Conservation (phyloP, 2,329 filamentous ascomycete genomes). For the Coniella vitis region DNA sequence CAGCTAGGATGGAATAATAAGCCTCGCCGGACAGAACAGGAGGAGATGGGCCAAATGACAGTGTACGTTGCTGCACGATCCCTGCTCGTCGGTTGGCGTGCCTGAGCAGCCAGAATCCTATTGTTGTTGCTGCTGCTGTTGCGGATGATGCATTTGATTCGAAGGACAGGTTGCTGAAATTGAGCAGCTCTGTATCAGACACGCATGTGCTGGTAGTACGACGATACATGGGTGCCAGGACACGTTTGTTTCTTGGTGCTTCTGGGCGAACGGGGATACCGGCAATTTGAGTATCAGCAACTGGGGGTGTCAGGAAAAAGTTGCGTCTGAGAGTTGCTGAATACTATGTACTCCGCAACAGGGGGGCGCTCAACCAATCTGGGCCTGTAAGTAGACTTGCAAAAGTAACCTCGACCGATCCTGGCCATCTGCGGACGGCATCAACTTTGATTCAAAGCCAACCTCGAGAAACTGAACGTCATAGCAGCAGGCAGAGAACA, state of each 20-base stretch:
- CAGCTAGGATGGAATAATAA: not conserved
- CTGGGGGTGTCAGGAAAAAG: no score
- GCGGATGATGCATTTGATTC: not conserved
- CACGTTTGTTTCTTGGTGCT: not conserved
- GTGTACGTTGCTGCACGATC: no score
- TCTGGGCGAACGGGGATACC: no score
- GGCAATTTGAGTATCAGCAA: no score
- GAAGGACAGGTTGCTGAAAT: slow-evolving; percentile 1
- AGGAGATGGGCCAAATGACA: not conserved
- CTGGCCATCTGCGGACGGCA: no score
- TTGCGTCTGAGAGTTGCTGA: no score
- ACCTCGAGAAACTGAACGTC: not conserved
- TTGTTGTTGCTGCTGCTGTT: not conserved
- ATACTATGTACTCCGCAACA: no score
- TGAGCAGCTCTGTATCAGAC: slow-evolving; percentile 13
- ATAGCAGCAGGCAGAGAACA: not conserved
- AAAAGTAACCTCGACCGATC: no score
- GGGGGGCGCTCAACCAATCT: no score
- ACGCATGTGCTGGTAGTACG: slow-evolving; percentile 5
- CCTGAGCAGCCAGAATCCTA: no score
- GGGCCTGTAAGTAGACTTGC: no score
- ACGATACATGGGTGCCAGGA: not conserved
- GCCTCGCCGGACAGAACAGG: not conserved
- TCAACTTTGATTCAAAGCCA: not conserved
- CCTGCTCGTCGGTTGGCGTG: not conserved